phyloP scores from a whole-genome alignment of 2,329 filamentous ascomycete species.

The Emmonsiellopsis sp. region DNA sequence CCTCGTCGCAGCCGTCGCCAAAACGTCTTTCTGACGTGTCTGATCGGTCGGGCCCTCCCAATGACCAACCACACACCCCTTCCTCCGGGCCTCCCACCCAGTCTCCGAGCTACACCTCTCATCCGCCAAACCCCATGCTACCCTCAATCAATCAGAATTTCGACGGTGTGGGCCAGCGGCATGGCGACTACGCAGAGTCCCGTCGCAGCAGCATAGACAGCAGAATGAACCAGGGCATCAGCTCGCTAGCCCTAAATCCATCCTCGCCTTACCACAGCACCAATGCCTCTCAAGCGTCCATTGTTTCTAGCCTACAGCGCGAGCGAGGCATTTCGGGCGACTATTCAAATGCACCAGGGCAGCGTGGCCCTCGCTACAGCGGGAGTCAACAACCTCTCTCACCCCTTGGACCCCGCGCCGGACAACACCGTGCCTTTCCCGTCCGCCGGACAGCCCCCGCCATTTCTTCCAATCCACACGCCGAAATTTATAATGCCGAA shows the following conservation, averaged over 20 bases:
- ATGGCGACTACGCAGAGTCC: slow-evolving; percentile 34
- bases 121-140: slow-evolving; percentile 36
- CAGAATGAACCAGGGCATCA: slow-evolving; percentile 41
- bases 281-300: slow-evolving; percentile 35
- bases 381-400: slow-evolving; percentile 30
- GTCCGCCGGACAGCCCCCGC: slow-evolving; percentile 40
- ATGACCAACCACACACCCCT: slow-evolving; percentile 3
- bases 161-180: slow-evolving; percentile 40
- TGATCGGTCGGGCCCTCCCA: slow-evolving; percentile 18
- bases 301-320: slow-evolving; percentile 18
- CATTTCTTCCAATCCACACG: slow-evolving; percentile 40
- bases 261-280: slow-evolving; percentile 40
- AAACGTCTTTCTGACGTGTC: slow-evolving; percentile 31
- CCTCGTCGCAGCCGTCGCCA: slow-evolving; percentile 38
- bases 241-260: slow-evolving; percentile 38
- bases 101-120: slow-evolving; percentile 26
- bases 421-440: slow-evolving; percentile 35
- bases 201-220: slow-evolving; percentile 43
- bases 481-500: slow-evolving; percentile 43
- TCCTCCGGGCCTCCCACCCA: neutral
- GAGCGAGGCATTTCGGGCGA: slow-evolving; percentile 25
- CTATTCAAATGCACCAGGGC: slow-evolving; percentile 25
- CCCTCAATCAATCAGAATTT: slow-evolving; percentile 53
- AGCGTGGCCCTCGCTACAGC: slow-evolving; percentile 34
- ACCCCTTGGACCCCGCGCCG: slow-evolving; percentile 29